A percentile compares a stretch with the other conserved stretches of the same genome.
phyloP scores from a whole-genome alignment of 495 filamentous ascomycete genomes.

The Niebla homalea region DNA sequence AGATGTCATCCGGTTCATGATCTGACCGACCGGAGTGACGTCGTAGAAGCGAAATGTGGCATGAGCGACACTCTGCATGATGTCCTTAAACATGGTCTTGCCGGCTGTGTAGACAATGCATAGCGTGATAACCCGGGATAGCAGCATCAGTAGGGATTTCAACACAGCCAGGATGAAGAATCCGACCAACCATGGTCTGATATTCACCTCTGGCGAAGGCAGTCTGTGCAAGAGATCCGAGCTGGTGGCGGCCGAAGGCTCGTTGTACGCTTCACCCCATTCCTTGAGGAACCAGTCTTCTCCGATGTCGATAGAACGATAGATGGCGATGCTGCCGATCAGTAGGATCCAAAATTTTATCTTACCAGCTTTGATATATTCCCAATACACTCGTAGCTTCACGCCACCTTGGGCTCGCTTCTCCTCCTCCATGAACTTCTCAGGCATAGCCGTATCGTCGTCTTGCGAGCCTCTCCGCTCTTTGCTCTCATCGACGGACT shows the following conservation, averaged over 20 bases:
- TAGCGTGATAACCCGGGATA: slow-evolving; percentile 47
- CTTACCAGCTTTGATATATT: slow-evolving; percentile 65
- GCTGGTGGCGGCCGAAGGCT: slow-evolving; percentile 7
- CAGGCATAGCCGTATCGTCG: slow-evolving; percentile 40
- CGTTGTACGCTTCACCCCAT: slow-evolving; percentile 66
- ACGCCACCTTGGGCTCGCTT: slow-evolving; percentile 63
- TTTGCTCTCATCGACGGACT: slow-evolving; percentile 21
- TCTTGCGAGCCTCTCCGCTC: slow-evolving; percentile 29
- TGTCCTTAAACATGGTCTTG: slow-evolving; percentile 53
- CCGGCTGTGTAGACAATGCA: slow-evolving; percentile 63
- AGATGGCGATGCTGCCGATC: slow-evolving; percentile 42
- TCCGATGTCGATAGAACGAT: slow-evolving; percentile 44
- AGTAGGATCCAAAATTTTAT: slow-evolving; percentile 56
- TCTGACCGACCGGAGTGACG: slow-evolving; percentile 64
- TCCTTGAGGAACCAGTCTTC: slow-evolving; percentile 72
- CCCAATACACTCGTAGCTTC: slow-evolving; percentile 61
- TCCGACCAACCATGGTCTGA: slow-evolving; percentile 57
- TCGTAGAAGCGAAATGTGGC: slow-evolving; percentile 83
- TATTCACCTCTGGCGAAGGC: slow-evolving; percentile 51
- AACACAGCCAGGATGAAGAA: slow-evolving; percentile 48
- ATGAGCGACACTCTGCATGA: slow-evolving; percentile 54
- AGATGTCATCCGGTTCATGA: slow-evolving; percentile 79
- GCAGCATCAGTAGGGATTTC: slow-evolving; percentile 39
- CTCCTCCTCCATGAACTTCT: slow-evolving; percentile 77
- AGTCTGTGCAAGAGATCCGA: slow-evolving; percentile 39